Base-by-base conservation (phyloP, 495 filamentous ascomycete genomes). In the Penicillium silybi region DNA sequence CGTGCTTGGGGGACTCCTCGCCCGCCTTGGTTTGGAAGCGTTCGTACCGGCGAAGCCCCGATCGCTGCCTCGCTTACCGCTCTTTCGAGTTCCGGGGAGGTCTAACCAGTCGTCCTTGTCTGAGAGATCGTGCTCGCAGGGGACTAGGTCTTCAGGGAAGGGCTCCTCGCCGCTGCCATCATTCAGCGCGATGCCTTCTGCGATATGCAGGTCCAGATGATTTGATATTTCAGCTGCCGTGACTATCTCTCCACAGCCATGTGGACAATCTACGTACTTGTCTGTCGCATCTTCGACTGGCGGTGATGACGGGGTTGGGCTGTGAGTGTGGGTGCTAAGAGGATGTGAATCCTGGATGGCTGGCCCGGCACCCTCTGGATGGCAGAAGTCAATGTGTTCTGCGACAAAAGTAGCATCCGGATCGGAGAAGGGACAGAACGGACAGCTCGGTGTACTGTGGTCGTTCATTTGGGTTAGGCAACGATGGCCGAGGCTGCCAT, bases 181-280 rank as follows among this genome's bases (percentile, higher is more conserved):
- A 17, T 80, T 80, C 45, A 77, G 66, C 9, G 69, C 70, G 44
- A 80, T 68, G 11, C 70, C 68, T 61, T 89, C 87, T 27, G 81
- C 77, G 34, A 70, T 62, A 67, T 96, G 90, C 43, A 91, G 69
- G 62, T 91, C 86, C 34, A 90, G 67, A 64, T 95, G 90, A 29
- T 76, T 81, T 20, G 86, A 79, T 29, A 93, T 66, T 53, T 89
- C 83, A 2, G 69, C 61, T 13, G 79, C 63, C 25, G 79, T 68
- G 40, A 92, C 67, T 16, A 75, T 63, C 59, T 95, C 88, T 18
- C 85, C 86, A 65, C 90, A 95, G n/a, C 79, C 80, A 11, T 82
- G 76, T 1, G 86, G 82, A 57, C 92, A 96, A 43, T 83, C 74
- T 38, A 83, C 73, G 56, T 84, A 90, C 44, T 64, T 58, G 6